Base-by-base conservation (phyloP, 768 basidiomycete genomes). In the Calvatia gigantea region DNA sequence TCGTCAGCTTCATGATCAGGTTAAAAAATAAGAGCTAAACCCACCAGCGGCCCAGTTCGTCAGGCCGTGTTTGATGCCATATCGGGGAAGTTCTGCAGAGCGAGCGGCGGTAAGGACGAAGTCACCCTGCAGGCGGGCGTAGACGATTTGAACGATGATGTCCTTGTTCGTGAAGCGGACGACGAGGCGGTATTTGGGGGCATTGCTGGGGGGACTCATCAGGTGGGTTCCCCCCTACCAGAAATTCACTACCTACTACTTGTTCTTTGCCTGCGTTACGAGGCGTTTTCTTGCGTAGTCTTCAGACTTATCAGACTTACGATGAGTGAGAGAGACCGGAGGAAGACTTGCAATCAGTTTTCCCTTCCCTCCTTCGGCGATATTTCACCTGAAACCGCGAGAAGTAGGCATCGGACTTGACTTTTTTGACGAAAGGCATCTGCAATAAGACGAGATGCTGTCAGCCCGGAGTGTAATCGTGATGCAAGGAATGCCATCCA, bases 381-480 rank as follows among this genome's bases (percentile, higher is more conserved):
- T 97, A 97, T 80, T 98, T 98, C 67, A 98, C 95, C 80, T 97
- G 94, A 82, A 89, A 97, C 61, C 95, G 87, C 60, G 94, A 97
- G 79, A 93, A 97, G 87, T 98, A 98, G 67, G 96, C 92, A 71
- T 86, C 85, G 67, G 91, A 91, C 82, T 99, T 98, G 79, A 95
- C 73, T 64, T 89, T 87, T 80, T 98, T 98, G 80, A 97, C 89
- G 83, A 97, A 98, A 59, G 95, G 96, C 96, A 93, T 91, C 79
- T 81, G 41, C 25, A 39, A 39, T 37, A 57, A 47, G 29, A 58
- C 50, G 41, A 41, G n/a, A 42, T 55, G 41, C 28, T 44, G 43
- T 38, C 44, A 57, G 47, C 33, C 33, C 19, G 25, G 44, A 58
- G 56, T n/a, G 65, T 62, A 69, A 79, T 79, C 78, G 68, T 63